Percentiles rank a stretch among this genome's conserved stretches.
These are phyloP conservation scores for Lunularia cruciata DNA, from an alignment of 225 moss, liverwort and hornwort genomes.

Conservation along the genomic window DNA sequence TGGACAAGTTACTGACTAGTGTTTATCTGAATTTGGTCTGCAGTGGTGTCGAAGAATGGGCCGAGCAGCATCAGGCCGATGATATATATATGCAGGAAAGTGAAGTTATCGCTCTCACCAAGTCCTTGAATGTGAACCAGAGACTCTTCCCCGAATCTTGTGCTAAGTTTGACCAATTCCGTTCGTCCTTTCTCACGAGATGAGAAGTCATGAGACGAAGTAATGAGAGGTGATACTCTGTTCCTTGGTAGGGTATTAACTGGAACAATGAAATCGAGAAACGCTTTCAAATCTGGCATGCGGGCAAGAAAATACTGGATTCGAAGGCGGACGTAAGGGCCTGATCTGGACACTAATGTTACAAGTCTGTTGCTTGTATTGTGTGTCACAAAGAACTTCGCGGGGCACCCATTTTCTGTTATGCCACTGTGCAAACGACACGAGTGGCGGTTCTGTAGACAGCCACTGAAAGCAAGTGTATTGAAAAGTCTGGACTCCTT, in stretches of 20 bases:
- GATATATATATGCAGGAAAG: slow-evolving; percentile 72
- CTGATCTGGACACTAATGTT: not conserved
- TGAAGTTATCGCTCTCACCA: slow-evolving; percentile 51
- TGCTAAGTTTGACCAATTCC: slow-evolving; percentile 63
- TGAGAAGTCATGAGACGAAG: too few relatives aligned
- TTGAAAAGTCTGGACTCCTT: too few relatives aligned
- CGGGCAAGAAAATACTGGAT: too few relatives aligned
- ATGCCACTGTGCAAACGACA: too few relatives aligned
- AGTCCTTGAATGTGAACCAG: slow-evolving; percentile 55
- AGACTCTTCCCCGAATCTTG: slow-evolving; percentile 66
- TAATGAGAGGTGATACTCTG: too few relatives aligned
- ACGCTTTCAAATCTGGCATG: not conserved
- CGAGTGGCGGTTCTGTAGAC: too few relatives aligned
- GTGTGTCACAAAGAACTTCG: not conserved
- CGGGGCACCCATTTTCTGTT: not conserved
- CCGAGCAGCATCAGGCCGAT: slow-evolving; percentile 60
- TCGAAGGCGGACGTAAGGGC: too few relatives aligned
- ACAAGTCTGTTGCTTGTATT: not conserved
- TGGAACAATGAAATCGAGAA: not conserved
- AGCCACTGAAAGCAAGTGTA: not conserved
- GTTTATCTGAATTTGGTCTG: not conserved
- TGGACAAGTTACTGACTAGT: too few relatives aligned
- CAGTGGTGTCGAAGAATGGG: slow-evolving; percentile 57
- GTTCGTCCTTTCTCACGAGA: slow-evolving; percentile 60
- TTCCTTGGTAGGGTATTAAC: not conserved